Percentiles rank a stretch among this genome's conserved stretches.
These are phyloP conservation scores for Phlegmacium glaucopus DNA, from an alignment of 768 basidiomycete genomes.

Conservation along the genomic window DNA sequence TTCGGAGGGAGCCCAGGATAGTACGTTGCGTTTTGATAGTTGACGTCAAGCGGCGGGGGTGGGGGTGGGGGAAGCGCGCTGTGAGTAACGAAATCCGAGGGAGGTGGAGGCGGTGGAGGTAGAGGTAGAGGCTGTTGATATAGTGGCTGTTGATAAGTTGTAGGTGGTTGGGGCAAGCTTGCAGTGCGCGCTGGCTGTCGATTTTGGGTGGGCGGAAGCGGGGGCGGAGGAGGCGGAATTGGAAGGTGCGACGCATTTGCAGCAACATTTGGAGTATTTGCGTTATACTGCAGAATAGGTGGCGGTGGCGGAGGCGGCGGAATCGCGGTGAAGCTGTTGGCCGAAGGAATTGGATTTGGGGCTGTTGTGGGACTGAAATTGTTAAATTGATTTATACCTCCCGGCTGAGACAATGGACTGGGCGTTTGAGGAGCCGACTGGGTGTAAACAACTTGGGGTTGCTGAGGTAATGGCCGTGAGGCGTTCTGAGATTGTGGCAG, in stretches of 20 bases:
- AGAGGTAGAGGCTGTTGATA: constrained; percentile 18
- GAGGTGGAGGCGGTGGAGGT: constrained; percentile 32
- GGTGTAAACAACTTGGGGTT: constrained; percentile 38
- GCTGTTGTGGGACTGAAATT: constrained; percentile 25
- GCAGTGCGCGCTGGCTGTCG: constrained; percentile 34
- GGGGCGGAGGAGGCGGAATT: constrained; percentile 25
- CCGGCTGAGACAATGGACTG: constrained; percentile 26
- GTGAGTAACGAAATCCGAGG: constrained; percentile 23
- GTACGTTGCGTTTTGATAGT: constrained; percentile 25
- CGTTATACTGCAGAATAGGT: constrained; percentile 20
- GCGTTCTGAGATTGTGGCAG: constrained; percentile 24
- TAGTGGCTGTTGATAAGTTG: constrained; percentile 33
- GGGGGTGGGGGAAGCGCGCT: constrained; percentile 30
- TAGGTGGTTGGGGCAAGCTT: constrained; percentile 49
- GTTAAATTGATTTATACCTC: constrained; percentile 18
- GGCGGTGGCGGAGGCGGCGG: constrained; percentile 38
- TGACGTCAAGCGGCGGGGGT: constrained; percentile 29
- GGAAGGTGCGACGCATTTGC: constrained; percentile 5
- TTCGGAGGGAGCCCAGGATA: constrained; percentile 35
- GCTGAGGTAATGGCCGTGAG: constrained; percentile 42
- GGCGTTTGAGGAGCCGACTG: constrained; percentile 27
- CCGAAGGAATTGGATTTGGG: constrained; percentile 21
- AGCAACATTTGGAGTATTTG: constrained; percentile 12
- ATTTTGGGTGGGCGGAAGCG: constrained; percentile 14
- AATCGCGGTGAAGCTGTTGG: constrained; percentile 20